These are phyloP conservation scores for Mariannaea elegans DNA, from an alignment of 2,329 filamentous ascomycete species.

Conservation along the genomic window DNA sequence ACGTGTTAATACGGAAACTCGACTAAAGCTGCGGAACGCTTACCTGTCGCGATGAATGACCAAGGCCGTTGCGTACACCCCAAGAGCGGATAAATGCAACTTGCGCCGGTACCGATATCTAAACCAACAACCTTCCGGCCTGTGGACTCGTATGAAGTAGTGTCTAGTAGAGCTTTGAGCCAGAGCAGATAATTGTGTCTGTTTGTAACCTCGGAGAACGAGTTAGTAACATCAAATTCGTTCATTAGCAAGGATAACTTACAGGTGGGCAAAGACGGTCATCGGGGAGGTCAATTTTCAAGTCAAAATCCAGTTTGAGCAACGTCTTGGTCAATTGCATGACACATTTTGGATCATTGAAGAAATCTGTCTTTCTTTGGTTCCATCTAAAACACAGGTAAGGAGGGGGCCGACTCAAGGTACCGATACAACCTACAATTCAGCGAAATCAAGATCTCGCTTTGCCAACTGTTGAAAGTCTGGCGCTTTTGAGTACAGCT, in stretches of 20 bases:
- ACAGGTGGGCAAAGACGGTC: conserved; percentile 90
- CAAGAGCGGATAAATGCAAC: conserved; percentile 89
- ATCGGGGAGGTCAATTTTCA: conserved; percentile 75
- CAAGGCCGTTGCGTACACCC: conserved; percentile 77
- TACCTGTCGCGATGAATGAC: conserved; percentile 74
- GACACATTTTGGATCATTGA: conserved; percentile 79
- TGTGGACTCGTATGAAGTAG: conserved; percentile 62
- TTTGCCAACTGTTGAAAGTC: conserved; percentile 55
- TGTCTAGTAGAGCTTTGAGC: conserved; percentile 84
- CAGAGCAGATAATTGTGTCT: conserved; percentile 91
- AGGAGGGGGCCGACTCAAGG: neutral
- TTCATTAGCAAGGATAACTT: conserved; percentile 31
- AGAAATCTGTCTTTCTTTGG: conserved; percentile 58
- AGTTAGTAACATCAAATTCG: conserved; percentile 10
- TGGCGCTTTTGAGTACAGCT: conserved; percentile 51
- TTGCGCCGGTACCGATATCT: conserved; percentile 91
- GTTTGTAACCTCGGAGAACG: conserved; percentile 58
- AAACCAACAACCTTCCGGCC: conserved; percentile 70
- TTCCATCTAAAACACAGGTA: conserved; percentile 31
- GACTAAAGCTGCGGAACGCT: neutral
- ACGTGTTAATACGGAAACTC: neutral
- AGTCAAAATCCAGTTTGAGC: conserved; percentile 76
- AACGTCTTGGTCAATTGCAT: conserved; percentile 85
- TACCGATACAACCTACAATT: conserved; percentile 45
- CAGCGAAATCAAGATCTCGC: conserved; percentile 53